Evolutionary conservation across 2,329 filamentous ascomycete genomes (phyloP), one percentile per base, ranked within the genome.

Genomic region (Microcyclospora tardicrescens): DNA sequence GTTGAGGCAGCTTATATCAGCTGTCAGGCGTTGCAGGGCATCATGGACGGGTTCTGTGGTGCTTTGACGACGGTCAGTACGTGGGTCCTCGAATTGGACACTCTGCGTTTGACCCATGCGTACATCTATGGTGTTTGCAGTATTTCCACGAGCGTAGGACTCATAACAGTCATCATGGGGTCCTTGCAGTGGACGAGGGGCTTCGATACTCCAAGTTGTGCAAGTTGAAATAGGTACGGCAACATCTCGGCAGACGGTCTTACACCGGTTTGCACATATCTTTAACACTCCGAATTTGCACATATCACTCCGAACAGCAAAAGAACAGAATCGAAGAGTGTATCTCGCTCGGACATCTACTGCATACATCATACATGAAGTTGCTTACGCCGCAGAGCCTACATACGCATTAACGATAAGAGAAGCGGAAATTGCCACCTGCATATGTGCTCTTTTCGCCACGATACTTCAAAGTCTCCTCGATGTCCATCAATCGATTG

Each of bases 141-240:
- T 50, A 71, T 85, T 1, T 54, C 64, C 0, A 62, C 64, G 1
- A 72, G 69, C 2, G 51, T 84, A 40, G 66, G 62, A 4, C 48
- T 77, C 6, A 56, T 81, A 64, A 68, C 84, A 24, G 65, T 72
- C 1, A 68, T 85, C 13, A 81, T 85, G 75, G 83, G 82, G 0
- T 75, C 77, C 37, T 57, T 85, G 51, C 63, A 71, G 42, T 89
- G 82, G 83, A 77, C 69, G 13, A 33, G 33, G 13, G 30, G 34
- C 14, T 42, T 34, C n/a, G n/a, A n/a, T 16, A 15, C 19, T 24
- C 34, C 34, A 14, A 28, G 13, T 16, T 24, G 34, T 35, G 34
- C 35, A 24, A 24, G 19, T 24, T 24, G 19, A 24, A 24, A 24
- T 24, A 24, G 19, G 19, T 24, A 24, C 19, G 19, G 19, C 19